Evolutionary conservation across 1,139 yeast genomes (phyloP), one percentile per base, ranked within the genome.

Genomic region (Candida buenavistaensis): DNA sequence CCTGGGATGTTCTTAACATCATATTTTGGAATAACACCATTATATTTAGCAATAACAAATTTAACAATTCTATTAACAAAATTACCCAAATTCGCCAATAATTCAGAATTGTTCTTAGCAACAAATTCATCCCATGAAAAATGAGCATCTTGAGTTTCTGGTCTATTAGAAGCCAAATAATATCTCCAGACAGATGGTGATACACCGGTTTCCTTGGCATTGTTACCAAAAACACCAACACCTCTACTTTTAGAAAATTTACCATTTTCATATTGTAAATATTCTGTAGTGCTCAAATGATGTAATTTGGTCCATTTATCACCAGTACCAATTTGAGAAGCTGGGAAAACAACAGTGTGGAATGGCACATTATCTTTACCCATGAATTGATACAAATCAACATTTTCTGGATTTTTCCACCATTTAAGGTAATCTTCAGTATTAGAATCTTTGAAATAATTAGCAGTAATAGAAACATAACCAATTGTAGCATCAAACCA

Each of bases 401-500:
- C 96, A 48, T 76, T 50, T 38, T 89, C 89, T 14, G 95, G 95
- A 55, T 85, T 73, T 64, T 80, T 83, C 99, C 99, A 92, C 94
- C 96, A 85, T 43, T 66, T 57, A 53, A 75, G 57, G 76, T 88
- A 79, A 77, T 90, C 86, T 15, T 78, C 78, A 14, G 57, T 46
- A 28, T 47, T 47, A 38, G 80, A 72, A 28, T 55, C 57, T 40
- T 85, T 75, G 44, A 89, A 83, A 64, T 90, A 94, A 61, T 84
- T 85, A 21, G 97, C 97, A 26, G 99, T 94, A 53, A 92, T 92
- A 36, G 97, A 88, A 43, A 90, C 81, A 59, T 92, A 92, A 28
- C 99, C 99, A 50, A 92, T 90, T 31, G 96, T 79, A 29, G 99
- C 99, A 65, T 92, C 99, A 50, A 92, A 92, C 99, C 99, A 92